Percentiles rank a stretch among this genome's conserved stretches.
phyloP scores from a whole-genome alignment of 192 early-diverging fungal species.

The Coemansia sp. region DNA sequence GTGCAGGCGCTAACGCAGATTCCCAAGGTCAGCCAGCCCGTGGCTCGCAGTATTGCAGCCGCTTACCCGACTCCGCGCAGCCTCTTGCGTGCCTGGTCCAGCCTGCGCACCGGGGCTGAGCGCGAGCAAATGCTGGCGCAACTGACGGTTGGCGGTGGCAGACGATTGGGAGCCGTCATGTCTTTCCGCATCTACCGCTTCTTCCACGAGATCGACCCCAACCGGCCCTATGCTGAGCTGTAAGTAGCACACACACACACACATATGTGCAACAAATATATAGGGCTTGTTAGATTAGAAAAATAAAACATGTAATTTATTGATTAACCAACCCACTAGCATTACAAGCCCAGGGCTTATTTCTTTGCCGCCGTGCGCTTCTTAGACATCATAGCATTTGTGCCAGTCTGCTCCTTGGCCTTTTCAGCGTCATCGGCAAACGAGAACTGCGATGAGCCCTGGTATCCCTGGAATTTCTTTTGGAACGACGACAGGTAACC shows the following conservation, averaged over 20 bases:
- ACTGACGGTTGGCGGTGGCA: conserved; percentile 18
- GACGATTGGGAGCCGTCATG: conserved; percentile 26
- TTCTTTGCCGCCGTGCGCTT: conserved; percentile 15
- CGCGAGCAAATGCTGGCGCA: conserved; percentile 22
- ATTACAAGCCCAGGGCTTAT: no score
- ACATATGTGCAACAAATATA: no score
- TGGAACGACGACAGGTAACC: conserved; percentile 81
- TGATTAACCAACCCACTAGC: no score
- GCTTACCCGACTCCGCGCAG: conserved; percentile 25
- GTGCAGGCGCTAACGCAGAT: conserved; percentile 32
- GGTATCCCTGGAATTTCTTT: conserved; percentile 70
- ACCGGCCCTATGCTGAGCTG: conserved; percentile 21
- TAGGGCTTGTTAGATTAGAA: no score
- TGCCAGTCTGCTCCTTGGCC: conserved; percentile 6
- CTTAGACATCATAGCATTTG: conserved; percentile 9
- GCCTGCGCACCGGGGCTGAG: neutral
- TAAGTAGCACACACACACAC: no score
- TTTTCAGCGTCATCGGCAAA: conserved; percentile 17
- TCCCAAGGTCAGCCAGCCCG: conserved; percentile 31
- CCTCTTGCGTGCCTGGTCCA: conserved; percentile 30
- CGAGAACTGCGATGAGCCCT: conserved; percentile 47
- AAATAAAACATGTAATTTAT: neutral
- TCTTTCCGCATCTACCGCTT: conserved; percentile 26
- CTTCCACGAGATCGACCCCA: conserved; percentile 25
- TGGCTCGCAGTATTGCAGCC: conserved; percentile 27